A percentile compares a stretch with the other conserved stretches of the same genome.
phyloP scores from a whole-genome alignment of 768 basidiomycete genomes.

The Kwoniella sp. region DNA sequence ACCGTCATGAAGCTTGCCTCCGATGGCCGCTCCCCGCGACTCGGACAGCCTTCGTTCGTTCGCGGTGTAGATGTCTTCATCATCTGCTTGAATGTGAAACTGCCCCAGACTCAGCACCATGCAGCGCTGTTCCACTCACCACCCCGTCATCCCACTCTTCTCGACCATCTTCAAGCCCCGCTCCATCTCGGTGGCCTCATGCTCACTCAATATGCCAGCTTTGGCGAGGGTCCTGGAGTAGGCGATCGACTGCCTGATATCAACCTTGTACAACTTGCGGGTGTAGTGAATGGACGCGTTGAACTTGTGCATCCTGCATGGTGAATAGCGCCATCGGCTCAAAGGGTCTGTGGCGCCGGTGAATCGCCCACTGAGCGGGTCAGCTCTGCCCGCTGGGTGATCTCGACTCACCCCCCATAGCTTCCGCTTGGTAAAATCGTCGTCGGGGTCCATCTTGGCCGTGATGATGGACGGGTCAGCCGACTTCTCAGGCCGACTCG shows the following conservation, averaged over 20 bases:
- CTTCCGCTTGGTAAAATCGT: constrained; percentile 40
- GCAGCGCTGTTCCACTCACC: constrained; percentile 54
- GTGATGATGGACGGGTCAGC: no score
- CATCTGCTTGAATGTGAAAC: constrained; percentile 77
- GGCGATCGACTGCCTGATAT: constrained; percentile 90
- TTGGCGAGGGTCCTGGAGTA: constrained; percentile 82
- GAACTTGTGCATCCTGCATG: constrained; percentile 87
- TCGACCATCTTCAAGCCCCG: constrained; percentile 68
- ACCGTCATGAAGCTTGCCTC: constrained; percentile 95
- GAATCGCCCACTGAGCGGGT: constrained; percentile 62
- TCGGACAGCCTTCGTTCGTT: constrained; percentile 93
- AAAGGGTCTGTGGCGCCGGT: constrained; percentile 84
- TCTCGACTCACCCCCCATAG: constrained; percentile 34
- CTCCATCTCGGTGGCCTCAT: constrained; percentile 66
- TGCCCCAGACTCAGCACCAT: constrained; percentile 50
- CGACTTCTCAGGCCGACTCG: no score
- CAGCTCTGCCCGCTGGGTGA: background rate
- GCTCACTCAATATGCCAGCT: constrained; percentile 69
- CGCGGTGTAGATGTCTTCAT: constrained; percentile 98
- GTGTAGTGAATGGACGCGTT: constrained; percentile 95
- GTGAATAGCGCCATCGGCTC: no score
- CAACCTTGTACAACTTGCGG: constrained; percentile 84
- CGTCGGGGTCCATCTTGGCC: constrained; percentile 17
- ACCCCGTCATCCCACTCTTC: constrained; percentile 76
- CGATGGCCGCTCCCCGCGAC: constrained; percentile 76